Base-by-base conservation (phyloP, 345 rosid genomes). In the Excoecaria agallocha region DNA sequence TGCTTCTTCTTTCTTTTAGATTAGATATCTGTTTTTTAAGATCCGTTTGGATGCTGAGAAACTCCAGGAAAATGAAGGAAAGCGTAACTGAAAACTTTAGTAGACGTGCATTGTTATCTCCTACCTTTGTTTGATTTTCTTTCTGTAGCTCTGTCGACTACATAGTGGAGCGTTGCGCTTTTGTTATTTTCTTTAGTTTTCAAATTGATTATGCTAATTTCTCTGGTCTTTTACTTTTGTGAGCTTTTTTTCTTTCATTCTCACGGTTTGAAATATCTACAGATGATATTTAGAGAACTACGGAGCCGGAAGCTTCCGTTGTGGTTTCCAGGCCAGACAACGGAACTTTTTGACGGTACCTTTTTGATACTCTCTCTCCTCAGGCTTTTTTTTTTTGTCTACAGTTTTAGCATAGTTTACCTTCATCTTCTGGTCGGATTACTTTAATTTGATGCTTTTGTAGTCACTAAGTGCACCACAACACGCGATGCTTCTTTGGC, bases 41-140 rank as follows among this genome's bases (percentile, higher is more conserved):
- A 70, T 71, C 77, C 51, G 66, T 67, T 75, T 77, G 77, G 77
- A 54, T 73, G 60, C 76, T 6, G 70, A 66, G 78, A 72, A 79
- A 61, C 60, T 58, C n/a, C 19, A 46, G 46, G 58, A 46, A 60
- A 24, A 57, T 56, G 38, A 45, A 59, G 3, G 20, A 35, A 37
- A 51, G 8, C 46, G 3, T 5, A 45, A 48, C 39, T 35, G n/a
- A 0, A 8, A 50, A 62, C 35, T 13, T 19, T 41, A 12, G 50
- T 11, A n/a, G 10, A 51, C n/a, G 13, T 54, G 48, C 69, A 73
- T 50, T 37, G 37, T 4, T 6, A 62, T 30, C 10, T n/a, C 22
- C 66, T 62, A 37, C 46, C 49, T 39, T 9, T 1, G 16, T 41
- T 5, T 12, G 51, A 12, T 43, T 57, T 57, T 12, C 12, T 70